Percentiles rank a stretch among this genome's conserved stretches.
phyloP scores from a whole-genome alignment of 2,329 filamentous ascomycete species.

The Fusarium setosum region DNA sequence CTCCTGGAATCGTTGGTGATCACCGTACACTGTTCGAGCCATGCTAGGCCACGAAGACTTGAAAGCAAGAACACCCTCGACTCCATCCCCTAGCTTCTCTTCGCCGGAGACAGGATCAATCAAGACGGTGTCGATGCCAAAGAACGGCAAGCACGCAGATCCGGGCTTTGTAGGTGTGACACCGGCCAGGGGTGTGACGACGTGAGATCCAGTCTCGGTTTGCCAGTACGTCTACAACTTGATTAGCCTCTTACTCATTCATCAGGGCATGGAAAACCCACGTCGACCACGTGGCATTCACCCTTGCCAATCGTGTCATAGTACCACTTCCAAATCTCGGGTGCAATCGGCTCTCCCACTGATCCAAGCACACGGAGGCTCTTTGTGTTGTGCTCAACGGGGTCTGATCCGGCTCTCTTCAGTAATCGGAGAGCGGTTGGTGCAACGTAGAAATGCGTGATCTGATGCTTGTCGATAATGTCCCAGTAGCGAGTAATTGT shows the following conservation, averaged over 20 bases:
- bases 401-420: constrained; percentile 90
- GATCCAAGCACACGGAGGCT: constrained; percentile 87
- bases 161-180: constrained; percentile 94
- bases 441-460: constrained; percentile 96
- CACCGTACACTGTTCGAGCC: constrained; percentile 95
- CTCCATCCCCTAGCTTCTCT: constrained; percentile 89
- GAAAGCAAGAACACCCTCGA: constrained; percentile 92
- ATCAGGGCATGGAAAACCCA: constrained; percentile 60
- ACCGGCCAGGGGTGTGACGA: constrained; percentile 89
- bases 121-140: constrained; percentile 92
- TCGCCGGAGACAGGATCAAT: constrained; percentile 92
- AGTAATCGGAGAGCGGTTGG: constrained; percentile 88
- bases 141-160: constrained; percentile 94
- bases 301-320: constrained; percentile 90
- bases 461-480: constrained; percentile 87
- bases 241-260: background rate
- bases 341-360: constrained; percentile 95
- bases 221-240: constrained; percentile 89
- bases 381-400: constrained; percentile 80
- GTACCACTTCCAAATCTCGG: constrained; percentile 99
- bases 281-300: constrained; percentile 89
- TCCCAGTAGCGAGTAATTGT: constrained; percentile 97
- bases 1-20: constrained; percentile 95
- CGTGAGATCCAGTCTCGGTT: constrained; percentile 94
- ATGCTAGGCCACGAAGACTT: constrained; percentile 97